Evolutionary conservation across 23 red algal species (phyloP), one percentile per base, ranked within the genome.

Genomic region (Rhodosorus marinus): DNA sequence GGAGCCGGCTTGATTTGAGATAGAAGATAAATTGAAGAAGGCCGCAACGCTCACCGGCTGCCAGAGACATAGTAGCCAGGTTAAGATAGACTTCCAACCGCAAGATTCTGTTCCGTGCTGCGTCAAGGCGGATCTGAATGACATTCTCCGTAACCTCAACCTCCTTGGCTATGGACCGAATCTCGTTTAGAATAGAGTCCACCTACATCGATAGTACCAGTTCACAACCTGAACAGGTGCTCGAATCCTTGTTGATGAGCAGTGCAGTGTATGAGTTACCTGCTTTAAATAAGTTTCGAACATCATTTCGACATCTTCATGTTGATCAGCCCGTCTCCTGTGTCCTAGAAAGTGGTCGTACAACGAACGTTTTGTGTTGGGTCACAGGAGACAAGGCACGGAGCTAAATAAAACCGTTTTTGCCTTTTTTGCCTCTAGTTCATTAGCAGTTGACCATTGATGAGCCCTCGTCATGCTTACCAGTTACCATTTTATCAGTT

Each of bases 301-400:
- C 90, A 98, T 98, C 90, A 98, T 98, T 53, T 98, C 90, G 8
- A 98, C 58, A 50, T 98, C 90, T 26, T 98, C 90, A 65, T 98
- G 90, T 17, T 98, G 47, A 54, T 98, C 90, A 4, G 66, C 50
- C 36, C 78, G 26, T 9, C 90, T 57, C 51, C 79, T 66, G 32
- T 74, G 20, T n/a, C n/a, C n/a, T n/a, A n/a, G n/a, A n/a, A n/a
- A n/a, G n/a, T n/a, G n/a, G n/a, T n/a, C n/a, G n/a, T n/a, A n/a
- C n/a, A n/a, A n/a, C n/a, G n/a, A n/a, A n/a, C n/a, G n/a, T n/a
- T n/a, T n/a, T n/a, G n/a, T n/a, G n/a, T n/a, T n/a, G n/a, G n/a
- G n/a, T n/a, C n/a, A n/a, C n/a, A n/a, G n/a, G n/a, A n/a, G n/a
- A n/a, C n/a, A n/a, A n/a, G n/a, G n/a, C n/a, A n/a, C n/a, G n/a